Base-by-base conservation (phyloP, 306 rosid genomes). In the Cicer pinnatifidum region DNA sequence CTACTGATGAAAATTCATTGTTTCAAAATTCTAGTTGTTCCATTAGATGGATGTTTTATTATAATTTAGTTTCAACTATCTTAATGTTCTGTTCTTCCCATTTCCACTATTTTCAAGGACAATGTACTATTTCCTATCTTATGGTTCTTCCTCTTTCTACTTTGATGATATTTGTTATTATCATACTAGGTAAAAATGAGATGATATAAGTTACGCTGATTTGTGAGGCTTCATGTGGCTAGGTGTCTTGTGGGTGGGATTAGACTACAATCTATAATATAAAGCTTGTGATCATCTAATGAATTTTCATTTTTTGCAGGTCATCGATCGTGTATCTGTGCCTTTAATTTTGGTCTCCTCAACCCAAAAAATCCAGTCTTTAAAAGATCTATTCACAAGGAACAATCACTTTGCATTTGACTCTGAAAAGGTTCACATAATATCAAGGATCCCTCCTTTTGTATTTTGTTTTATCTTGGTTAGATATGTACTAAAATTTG, bases 281-380 rank as follows among this genome's bases (percentile, higher is more conserved):
- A 66, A 71, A 41, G 23, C 77, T 56, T 51, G n/a, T 71, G 48
- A 50, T 78, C 44, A n/a, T 46, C 79, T 76, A 63, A 86, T 52
- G 67, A 71, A 61, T 67, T 72, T 72, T 35, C 78, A 48, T 83
- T 57, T 69, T 45, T 71, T 82, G 67, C 95, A 94, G 98, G 87
- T 87, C 67, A 88, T 87, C 68, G 86, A 87, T 73, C 88, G 83
- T 67, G 65, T 28, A 1, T 82, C 78, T 47, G 80, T 86, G 67
- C 98, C 97, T 73, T 72, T 94, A 78, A 82, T 94, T 79, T 85
- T 94, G 88, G 81, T 91, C 73, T 85, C 88, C 76, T 81, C 98
- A 4, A 71, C 87, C 61, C 72, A 62, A 52, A 85, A 81, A 71
- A 83, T 89, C 57, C 81, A 77, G 80, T 76, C 87, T 46, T 52